Base-by-base conservation (phyloP, 164 flowering plant species). In the Warburgia ugandensis region DNA sequence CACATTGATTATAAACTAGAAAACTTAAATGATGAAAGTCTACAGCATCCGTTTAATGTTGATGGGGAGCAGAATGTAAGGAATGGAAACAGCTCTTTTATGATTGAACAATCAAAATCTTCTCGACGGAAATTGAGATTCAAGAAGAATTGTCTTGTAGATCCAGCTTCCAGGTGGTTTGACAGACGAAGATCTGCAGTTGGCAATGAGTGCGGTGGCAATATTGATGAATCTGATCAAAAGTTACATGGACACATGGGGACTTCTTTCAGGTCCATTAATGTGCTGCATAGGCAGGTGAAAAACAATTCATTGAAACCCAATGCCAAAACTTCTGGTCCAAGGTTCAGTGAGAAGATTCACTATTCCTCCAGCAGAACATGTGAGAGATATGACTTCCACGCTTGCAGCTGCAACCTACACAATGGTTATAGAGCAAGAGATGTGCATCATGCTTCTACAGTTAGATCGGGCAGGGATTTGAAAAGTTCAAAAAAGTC, bases 371-470 rank as follows among this genome's bases (percentile, higher is more conserved):
- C 63, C 63, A 72, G 60, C 61, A 65, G 77, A 68, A 49, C 55
- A 55, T 64, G 48, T 65, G 95, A 80, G 33, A 70, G 86, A 60
- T 68, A 66, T 58, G 85, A 82, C 29, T 54, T 52, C 45, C 73
- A 75, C 60, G 68, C 77, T 54, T 85, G 92, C 67, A 69, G 84
- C 60, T 81, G 92, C 62, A 69, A 60, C 56, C 70, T 65, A 44
- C 71, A 59, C 5, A 61, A 32, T 63, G 82, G 74, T 22, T 77
- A 75, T 57, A 65, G 79, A 61, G 45, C 66, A 37, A 64, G 55
- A 50, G 68, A 57, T 51, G 59, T 52, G 8, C 54, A 63, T 4
- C 66, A 69, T 50, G 44, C 48, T 47, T 58, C 79, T 47, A 37
- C 65, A n/a, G 27, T 61, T 20, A 74, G 72, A 69, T 54, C 63